phyloP scores from a whole-genome alignment of 345 rosid genomes.

The Isatis tinctoria region DNA sequence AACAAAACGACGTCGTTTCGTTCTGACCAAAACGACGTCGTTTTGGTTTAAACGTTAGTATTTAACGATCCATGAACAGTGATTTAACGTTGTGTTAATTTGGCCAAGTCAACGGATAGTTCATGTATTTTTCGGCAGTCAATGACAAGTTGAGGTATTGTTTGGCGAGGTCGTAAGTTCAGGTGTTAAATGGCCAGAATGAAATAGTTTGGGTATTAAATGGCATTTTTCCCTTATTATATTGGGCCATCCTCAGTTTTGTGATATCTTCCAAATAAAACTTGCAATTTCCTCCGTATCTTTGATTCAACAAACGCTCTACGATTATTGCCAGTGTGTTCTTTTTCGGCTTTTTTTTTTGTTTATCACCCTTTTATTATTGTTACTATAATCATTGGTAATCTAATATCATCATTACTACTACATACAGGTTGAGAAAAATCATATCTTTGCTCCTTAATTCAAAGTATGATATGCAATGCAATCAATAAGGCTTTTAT shows the following conservation, averaged over 20 bases:
- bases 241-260: slow-evolving; percentile 10
- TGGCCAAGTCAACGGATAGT: too few species aligned
- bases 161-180: too few species aligned
- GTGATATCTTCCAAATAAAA: slow-evolving; percentile 20
- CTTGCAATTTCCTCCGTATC: neutral
- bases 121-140: too few species aligned
- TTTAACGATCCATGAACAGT: too few species aligned
- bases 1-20: too few species aligned
- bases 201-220: too few species aligned
- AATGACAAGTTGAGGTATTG: too few species aligned
- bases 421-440: neutral
- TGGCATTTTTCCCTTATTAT: too few species aligned
- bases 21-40: too few species aligned
- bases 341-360: neutral
- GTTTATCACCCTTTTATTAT: neutral
- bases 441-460: neutral
- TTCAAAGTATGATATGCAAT: neutral
- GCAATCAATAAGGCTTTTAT: neutral
- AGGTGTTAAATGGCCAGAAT: too few species aligned
- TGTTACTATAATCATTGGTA: neutral
- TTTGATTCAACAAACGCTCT: slow-evolving; percentile 6
- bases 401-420: neutral
- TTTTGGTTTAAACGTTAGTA: too few species aligned
- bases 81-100: too few species aligned
- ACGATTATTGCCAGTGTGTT: slow-evolving; percentile 5